Evolutionary conservation across 352 stramenopile species (phyloP).

Genomic region (Aphanomyces astaci): DNA sequence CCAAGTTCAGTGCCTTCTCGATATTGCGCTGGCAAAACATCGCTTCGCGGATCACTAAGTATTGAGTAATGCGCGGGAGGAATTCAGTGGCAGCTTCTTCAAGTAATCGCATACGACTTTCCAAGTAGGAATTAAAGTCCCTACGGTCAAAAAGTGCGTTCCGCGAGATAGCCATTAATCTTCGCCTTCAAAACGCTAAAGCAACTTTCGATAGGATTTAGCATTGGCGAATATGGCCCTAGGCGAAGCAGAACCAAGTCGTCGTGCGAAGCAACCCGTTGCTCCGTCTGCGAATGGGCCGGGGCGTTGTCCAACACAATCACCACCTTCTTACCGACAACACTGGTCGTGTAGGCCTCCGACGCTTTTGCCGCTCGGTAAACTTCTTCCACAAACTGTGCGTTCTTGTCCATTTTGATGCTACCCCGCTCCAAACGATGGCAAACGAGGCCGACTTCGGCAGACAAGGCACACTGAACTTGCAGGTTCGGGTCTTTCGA

Average conservation of each 20-base stretch:
- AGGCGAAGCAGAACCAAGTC: constrained; percentile 26
- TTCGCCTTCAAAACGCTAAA: constrained; percentile 18
- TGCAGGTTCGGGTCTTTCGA: constrained; percentile 27
- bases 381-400: constrained; percentile 18
- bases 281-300: constrained; percentile 22
- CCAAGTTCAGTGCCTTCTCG: not conserved
- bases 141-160: constrained; percentile 4
- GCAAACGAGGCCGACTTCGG: constrained; percentile 6
- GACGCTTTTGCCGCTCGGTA: constrained; percentile 17
- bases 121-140: constrained; percentile 1
- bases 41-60: not conserved
- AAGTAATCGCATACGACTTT: constrained; percentile 5
- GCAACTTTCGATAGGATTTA: constrained; percentile 28
- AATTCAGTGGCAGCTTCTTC: constrained; percentile 12
- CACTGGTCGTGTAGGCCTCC: not conserved
- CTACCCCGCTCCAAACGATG: constrained; percentile 15
- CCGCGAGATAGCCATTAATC: not conserved
- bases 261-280: not conserved
- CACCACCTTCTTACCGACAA: constrained; percentile 27
- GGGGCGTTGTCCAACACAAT: constrained; percentile 27
- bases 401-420: constrained; percentile 29
- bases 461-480: constrained; percentile 24
- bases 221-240: constrained; percentile 24
- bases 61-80: constrained; percentile 4
- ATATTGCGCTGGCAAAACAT: constrained; percentile 2